A percentile compares a stretch with the other conserved stretches of the same genome.
These are phyloP conservation scores for Lepidium sativum DNA, from an alignment of 345 rosid species.

Conservation along the genomic window DNA sequence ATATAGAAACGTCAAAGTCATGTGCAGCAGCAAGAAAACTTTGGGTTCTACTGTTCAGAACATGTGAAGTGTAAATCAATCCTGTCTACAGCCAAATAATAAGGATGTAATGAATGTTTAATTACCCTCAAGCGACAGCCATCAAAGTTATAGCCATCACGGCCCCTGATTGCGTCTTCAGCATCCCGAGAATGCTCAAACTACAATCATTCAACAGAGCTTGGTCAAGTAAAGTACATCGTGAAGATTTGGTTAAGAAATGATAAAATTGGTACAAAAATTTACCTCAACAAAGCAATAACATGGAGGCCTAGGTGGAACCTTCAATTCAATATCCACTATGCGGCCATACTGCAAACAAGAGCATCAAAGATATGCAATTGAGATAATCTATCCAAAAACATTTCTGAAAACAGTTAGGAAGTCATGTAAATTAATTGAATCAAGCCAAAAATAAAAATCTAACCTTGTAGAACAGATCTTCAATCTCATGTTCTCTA, in stretches of 20 bases:
- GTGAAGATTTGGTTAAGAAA: background rate
- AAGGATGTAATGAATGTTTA: background rate
- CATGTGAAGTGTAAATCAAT: background rate
- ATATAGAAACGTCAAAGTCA: background rate
- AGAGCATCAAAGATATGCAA: background rate
- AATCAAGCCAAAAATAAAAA: background rate
- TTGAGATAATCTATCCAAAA: background rate
- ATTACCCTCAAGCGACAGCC: constrained; percentile 63
- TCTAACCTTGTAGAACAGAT: constrained; percentile 87
- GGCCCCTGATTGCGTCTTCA: constrained; percentile 74
- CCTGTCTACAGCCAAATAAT: background rate
- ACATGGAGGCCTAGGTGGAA: constrained; percentile 93
- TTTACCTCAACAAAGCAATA: constrained; percentile 95
- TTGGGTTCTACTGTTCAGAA: background rate
- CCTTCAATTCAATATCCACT: constrained; percentile 85
- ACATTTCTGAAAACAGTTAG: background rate
- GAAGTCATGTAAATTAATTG: background rate
- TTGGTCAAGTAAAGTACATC: background rate
- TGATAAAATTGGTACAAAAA: background rate
- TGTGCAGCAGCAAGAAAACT: background rate
- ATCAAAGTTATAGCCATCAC: constrained; percentile 79
- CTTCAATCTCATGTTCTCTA: constrained; percentile 82
- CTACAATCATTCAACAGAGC: constrained; percentile 26
- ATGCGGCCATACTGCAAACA: constrained; percentile 72
- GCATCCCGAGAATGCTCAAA: constrained; percentile 63